Conservation (phyloP, 192 early-diverging fungal genomes). For the Chytriomyces sp. region DNA sequence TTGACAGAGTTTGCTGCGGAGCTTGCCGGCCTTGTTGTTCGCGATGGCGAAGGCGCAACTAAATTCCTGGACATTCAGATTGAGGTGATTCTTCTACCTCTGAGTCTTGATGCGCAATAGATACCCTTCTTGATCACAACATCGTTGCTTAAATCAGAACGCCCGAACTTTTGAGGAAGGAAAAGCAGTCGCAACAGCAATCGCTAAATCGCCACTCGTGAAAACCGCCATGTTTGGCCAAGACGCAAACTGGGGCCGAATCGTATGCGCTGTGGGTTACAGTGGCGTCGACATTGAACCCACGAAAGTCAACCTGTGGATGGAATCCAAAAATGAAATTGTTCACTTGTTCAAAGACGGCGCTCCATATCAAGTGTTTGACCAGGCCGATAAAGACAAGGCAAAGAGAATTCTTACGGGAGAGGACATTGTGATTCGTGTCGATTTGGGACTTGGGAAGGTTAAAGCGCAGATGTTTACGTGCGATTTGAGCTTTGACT, state of each 20-base stretch:
- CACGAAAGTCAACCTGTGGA: conserved; percentile 72
- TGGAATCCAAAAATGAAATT: conserved; percentile 62
- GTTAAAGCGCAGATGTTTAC: conserved; percentile 89
- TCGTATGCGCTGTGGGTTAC: conserved; percentile 91
- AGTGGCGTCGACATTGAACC: conserved; percentile 77
- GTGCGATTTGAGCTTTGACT: conserved; percentile 92
- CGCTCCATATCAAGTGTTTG: conserved; percentile 71
- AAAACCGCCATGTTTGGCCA: conserved; percentile 88
- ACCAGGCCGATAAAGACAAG: conserved; percentile 63
- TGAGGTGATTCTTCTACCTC: conserved; percentile 53
- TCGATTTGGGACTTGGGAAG: conserved; percentile 77
- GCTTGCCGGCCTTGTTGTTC: conserved; percentile 86
- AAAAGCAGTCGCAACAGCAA: conserved; percentile 81
- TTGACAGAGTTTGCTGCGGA: conserved; percentile 86
- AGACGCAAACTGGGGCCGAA: conserved; percentile 97
- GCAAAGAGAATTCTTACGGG: conserved; percentile 69
- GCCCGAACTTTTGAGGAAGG: conserved; percentile 76
- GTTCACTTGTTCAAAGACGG: conserved; percentile 79
- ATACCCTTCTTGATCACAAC: not conserved
- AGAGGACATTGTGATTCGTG: conserved; percentile 82
- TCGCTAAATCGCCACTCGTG: conserved; percentile 90
- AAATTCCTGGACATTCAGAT: conserved; percentile 94
- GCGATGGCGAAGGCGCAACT: conserved; percentile 97
- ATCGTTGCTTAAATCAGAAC: conserved; percentile 47
- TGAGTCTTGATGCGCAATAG: not conserved